Conservation (phyloP, 129 eudicot genomes). For the Pseudognaphalium luteoalbum region DNA sequence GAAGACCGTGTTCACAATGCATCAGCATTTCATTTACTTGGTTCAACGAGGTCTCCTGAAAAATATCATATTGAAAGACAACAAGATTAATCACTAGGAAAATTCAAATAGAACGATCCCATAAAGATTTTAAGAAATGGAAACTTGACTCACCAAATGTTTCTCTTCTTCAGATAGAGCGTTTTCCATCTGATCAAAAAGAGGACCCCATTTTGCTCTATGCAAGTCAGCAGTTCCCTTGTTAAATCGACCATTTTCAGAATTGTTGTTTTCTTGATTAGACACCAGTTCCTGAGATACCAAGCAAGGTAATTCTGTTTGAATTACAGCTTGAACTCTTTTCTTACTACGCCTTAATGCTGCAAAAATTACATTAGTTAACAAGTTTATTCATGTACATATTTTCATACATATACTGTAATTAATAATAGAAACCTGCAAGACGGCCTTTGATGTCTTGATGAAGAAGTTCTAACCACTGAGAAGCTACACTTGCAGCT, state of each 20-base stretch:
- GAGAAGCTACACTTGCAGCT: slow-evolving; percentile 94
- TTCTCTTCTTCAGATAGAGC: slow-evolving; percentile 84
- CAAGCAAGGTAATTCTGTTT: slow-evolving; percentile 64
- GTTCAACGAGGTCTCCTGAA: slow-evolving; percentile 75
- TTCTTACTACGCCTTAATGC: slow-evolving; percentile 84
- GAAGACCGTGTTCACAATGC: slow-evolving; percentile 52
- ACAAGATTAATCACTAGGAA: neutral
- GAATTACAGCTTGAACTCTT: slow-evolving; percentile 71
- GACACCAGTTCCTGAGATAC: slow-evolving; percentile 57
- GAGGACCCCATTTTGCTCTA: slow-evolving; percentile 55
- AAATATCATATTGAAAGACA: neutral
- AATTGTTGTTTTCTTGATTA: slow-evolving; percentile 42
- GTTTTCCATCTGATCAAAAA: slow-evolving; percentile 76
- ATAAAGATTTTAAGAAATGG: neutral
- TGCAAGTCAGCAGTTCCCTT: slow-evolving; percentile 58
- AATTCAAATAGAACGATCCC: neutral
- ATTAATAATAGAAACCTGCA: slow-evolving; percentile 48
- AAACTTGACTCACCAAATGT: slow-evolving; percentile 57
- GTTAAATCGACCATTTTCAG: slow-evolving; percentile 18
- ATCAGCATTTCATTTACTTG: slow-evolving; percentile 78
- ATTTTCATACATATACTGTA: neutral
- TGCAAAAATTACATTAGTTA: slow-evolving; percentile 29
- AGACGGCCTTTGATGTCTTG: slow-evolving; percentile 93
- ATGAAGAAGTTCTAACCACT: slow-evolving; percentile 87
- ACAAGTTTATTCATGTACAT: slow-evolving; percentile 15